phyloP scores from a whole-genome alignment of 192 early-diverging fungal species.

The Entomortierella lignicola region DNA sequence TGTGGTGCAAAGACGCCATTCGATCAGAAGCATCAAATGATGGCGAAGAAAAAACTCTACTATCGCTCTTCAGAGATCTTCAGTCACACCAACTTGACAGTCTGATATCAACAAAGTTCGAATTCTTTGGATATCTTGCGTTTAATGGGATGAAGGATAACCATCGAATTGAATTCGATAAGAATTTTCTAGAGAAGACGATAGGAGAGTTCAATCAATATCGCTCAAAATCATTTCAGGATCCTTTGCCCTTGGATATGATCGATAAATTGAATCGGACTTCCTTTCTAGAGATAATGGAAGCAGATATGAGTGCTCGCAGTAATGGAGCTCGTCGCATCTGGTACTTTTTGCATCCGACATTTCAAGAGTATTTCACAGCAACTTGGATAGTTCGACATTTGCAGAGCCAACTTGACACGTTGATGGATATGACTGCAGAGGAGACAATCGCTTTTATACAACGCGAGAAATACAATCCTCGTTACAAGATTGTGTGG shows the following conservation, averaged over 20 bases:
- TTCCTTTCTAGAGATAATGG: conserved; percentile 23
- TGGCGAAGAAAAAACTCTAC: neutral
- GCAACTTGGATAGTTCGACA: conserved; percentile 20
- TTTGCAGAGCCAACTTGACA: neutral
- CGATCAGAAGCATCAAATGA: neutral
- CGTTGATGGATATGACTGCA: neutral
- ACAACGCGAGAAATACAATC: conserved; percentile 19
- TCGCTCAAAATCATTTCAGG: neutral
- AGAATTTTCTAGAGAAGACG: neutral
- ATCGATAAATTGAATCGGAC: conserved; percentile 6
- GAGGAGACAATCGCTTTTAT: conserved; percentile 12
- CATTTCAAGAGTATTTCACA: conserved; percentile 36
- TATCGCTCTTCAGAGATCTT: neutral
- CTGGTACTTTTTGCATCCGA: conserved; percentile 33
- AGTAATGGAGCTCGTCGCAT: neutral
- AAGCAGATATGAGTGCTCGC: conserved; percentile 1
- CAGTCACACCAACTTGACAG: neutral
- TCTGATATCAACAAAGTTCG: conserved; percentile 13
- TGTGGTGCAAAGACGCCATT: conserved; percentile 19
- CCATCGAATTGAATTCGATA: conserved; percentile 23
- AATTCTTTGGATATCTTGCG: conserved; percentile 26
- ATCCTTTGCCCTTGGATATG: neutral
- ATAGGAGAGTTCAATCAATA: neutral
- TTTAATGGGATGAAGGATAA: conserved; percentile 28
- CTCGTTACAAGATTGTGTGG: conserved; percentile 35